Base-by-base conservation (phyloP, 495 filamentous ascomycete genomes). In the Apodospora peruviana region DNA sequence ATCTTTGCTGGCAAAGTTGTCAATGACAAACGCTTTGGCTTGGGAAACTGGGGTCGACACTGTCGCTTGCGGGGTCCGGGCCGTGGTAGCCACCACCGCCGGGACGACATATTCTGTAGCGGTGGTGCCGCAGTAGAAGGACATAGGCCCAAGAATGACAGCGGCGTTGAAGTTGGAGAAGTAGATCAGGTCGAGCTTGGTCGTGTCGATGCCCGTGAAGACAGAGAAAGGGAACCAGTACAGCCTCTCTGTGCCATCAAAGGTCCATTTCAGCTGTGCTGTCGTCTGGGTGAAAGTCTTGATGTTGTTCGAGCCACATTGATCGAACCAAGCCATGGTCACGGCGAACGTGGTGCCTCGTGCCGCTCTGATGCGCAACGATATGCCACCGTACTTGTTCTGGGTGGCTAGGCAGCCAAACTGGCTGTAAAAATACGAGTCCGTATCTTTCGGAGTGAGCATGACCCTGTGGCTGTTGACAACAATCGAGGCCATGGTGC, bases 11-110 rank as follows among this genome's bases (percentile, higher is more conserved):
- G 66, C 58, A 53, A 90, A 90, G 12, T 72, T 74, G 61, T 90
- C 86, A 41, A 90, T 82, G 8, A 87, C 66, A n/a, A 89, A 66
- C 4, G 63, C 61, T 19, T 76, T 67, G 11, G 77, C 73, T 23
- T 63, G 68, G 20, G 77, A 70, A 21, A 64, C 55, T 0, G 80
- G 77, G 4, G 71, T 69, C 14, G 75, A 56, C 4, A 78, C 65
- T 7, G 80, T 80, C 12, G 66, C 53, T 7, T 50, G 47, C 9
- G 53, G 43, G 10, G 55, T 35, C 5, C 52, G 45, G 20, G 56
- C 51, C 5, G 51, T 19, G 0, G 52, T 41, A 4, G 22, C 62
- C 64, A 27, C 60, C 47, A 1, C 64, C 0, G 72, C 53, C 11
- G 73, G 67, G 16, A 69, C 63, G 18, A 73, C 59, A 57, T 80